phyloP scores from a whole-genome alignment of 2,329 filamentous ascomycete species.

The Talaromyces sp. region DNA sequence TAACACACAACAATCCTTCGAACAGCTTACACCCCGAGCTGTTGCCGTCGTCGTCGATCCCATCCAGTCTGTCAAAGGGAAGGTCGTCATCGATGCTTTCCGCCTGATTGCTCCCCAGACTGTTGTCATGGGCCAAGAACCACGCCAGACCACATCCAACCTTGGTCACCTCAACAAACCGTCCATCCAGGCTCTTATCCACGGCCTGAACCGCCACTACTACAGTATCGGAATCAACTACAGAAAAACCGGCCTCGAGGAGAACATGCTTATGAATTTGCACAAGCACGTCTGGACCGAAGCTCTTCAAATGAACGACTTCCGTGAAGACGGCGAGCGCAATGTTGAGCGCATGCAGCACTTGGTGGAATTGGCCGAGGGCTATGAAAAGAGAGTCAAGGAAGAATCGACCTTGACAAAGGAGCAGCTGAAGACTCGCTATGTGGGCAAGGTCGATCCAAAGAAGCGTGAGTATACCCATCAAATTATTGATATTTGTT shows the following conservation, averaged over 20 bases:
- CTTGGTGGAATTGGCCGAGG: constrained; percentile 82
- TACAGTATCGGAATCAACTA: constrained; percentile 99
- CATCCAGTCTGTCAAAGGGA: constrained; percentile 98
- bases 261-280: constrained; percentile 99
- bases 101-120: constrained; percentile 97
- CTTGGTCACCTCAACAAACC: constrained; percentile 97
- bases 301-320: constrained; percentile 93
- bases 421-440: constrained; percentile 96
- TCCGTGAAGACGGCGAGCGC: constrained; percentile 72
- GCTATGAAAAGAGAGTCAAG: constrained; percentile 97
- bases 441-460: constrained; percentile 96
- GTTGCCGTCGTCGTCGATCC: constrained; percentile 97
- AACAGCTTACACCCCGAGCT: constrained; percentile 92
- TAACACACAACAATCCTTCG: constrained; percentile 99
- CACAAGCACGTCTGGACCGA: constrained; percentile 99
- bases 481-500: neutral
- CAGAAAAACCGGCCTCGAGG: constrained; percentile 91
- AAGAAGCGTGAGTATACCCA: constrained; percentile 68
- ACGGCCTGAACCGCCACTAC: constrained; percentile 96
- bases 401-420: constrained; percentile 96
- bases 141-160: constrained; percentile 95
- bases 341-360: constrained; percentile 86
- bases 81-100: constrained; percentile 98
- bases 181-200: constrained; percentile 97
- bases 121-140: constrained; percentile 95